A percentile compares a stretch with the other conserved stretches of the same genome.
phyloP scores from a whole-genome alignment of 495 filamentous ascomycete genomes.

The Corynascus novoguineensis region DNA sequence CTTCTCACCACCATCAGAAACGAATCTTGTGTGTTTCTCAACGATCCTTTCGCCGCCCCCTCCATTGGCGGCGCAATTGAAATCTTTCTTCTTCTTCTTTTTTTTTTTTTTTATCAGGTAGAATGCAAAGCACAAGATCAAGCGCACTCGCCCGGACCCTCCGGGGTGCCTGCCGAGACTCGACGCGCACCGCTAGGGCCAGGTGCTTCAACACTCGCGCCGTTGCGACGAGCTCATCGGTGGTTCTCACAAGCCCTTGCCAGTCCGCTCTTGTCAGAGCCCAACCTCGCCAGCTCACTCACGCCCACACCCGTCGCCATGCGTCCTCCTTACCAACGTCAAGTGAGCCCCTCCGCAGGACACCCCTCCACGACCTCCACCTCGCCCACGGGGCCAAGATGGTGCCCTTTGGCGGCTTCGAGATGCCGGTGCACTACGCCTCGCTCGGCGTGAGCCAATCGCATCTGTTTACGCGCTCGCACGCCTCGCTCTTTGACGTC shows the following conservation, averaged over 20 bases:
- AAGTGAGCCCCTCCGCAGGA: conserved; percentile 51
- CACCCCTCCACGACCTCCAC: conserved; percentile 81
- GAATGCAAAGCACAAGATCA: conserved; percentile 25
- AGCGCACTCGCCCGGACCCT: conserved; percentile 17
- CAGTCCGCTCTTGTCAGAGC: not conserved
- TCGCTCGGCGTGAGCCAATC: conserved; percentile 69
- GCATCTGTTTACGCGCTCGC: conserved; percentile 80
- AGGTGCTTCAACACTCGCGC: conserved; percentile 1
- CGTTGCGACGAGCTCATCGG: not conserved
- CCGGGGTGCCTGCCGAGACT: conserved; percentile 13
- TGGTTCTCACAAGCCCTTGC: not conserved
- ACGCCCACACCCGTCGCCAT: conserved; percentile 17
- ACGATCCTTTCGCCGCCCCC: not conserved
- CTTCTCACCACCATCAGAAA: not conserved
- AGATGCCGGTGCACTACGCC: conserved; percentile 87
- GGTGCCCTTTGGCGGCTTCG: conserved; percentile 91
- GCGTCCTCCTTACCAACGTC: conserved; percentile 32
- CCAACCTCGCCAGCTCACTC: not conserved
- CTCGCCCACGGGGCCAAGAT: conserved; percentile 77
- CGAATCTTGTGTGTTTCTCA: too few species aligned
- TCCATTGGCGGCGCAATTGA: not conserved
- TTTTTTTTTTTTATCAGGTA: conserved; percentile 14
- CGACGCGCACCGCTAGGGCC: conserved; percentile 13
- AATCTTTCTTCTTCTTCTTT: too few species aligned
- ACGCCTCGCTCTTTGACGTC: conserved; percentile 87